Evolutionary conservation across 768 basidiomycete genomes (phyloP), one percentile per base, ranked within the genome.

Genomic region (Tricholoma sp.): DNA sequence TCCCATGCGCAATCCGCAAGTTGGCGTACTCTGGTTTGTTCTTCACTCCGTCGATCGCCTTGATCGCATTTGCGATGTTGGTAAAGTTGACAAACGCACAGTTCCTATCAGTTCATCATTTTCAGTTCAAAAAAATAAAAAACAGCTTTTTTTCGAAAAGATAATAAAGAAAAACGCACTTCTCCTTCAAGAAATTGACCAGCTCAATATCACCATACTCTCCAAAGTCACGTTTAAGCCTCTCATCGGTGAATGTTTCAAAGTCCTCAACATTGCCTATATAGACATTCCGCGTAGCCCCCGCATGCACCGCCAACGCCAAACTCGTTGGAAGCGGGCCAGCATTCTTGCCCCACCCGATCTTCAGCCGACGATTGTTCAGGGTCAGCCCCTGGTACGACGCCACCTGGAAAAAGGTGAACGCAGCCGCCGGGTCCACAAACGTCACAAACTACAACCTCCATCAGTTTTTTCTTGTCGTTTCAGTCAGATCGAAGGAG

Each of bases 271-370:
- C 86, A 65, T 89, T 91, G 6, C 95, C 95, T 50, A 98, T 84
- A 72, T 98, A 99, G 51, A 99, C 95, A 68, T 98, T 99, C 57
- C 97, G 82, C 12, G 94, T 97, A 1, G 96, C 94, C 18, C 97
- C 97, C 0, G 86, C 82, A 69, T 95, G 91, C 2, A 99, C 91
- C 0, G 93, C 91, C 60, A 95, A 79, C 27, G 92, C 89, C 37
- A 97, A 79, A 2, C 86, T 82, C 14, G 94, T 89, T 16, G 87
- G 82, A 14, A 96, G 78, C 16, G 94, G 88, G 5, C 94, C 94
- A 14, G 92, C 87, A 67, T 91, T 91, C 81, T 96, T 98, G 57
- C 96, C 96, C 97, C 96, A 99, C 49, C 96, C 95, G 63, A 98
- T 85, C 78, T 98, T 98, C 60, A 98, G 82, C 24, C 94, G 85